phyloP scores from a whole-genome alignment of 495 filamentous ascomycete species.

The Bacidia gigantensis region DNA sequence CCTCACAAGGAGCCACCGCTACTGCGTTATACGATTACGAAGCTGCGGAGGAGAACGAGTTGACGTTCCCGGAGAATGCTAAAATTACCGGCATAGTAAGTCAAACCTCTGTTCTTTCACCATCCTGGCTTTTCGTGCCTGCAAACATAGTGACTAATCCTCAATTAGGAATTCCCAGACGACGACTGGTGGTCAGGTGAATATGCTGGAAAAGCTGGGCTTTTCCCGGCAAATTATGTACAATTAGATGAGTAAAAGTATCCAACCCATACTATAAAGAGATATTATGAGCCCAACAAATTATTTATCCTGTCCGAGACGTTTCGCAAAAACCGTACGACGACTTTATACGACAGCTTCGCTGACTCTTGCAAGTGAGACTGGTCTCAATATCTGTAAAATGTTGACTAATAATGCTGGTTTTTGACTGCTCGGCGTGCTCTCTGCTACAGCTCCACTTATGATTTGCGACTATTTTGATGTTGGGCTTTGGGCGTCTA shows the following conservation, averaged over 20 bases:
- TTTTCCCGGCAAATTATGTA: slow-evolving; percentile 89
- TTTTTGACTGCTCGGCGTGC: too few relatives aligned
- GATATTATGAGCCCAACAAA: not conserved
- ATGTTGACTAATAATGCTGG: too few relatives aligned
- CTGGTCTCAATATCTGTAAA: too few relatives aligned
- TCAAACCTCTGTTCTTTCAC: slow-evolving; percentile 2
- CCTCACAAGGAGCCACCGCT: slow-evolving; percentile 45
- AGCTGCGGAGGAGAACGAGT: slow-evolving; percentile 91
- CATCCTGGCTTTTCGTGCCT: too few relatives aligned
- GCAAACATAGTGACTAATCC: slow-evolving; percentile 10
- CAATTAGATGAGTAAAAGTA: slow-evolving; percentile 41
- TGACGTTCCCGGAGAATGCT: slow-evolving; percentile 84
- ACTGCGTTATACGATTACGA: slow-evolving; percentile 92
- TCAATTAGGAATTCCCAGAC: slow-evolving; percentile 77
- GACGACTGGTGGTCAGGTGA: slow-evolving; percentile 97
- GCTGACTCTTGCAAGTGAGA: too few relatives aligned
- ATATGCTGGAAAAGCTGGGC: slow-evolving; percentile 60
- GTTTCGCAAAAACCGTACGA: too few relatives aligned
- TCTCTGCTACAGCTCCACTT: too few relatives aligned
- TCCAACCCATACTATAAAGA: not conserved
- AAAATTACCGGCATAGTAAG: slow-evolving; percentile 54
- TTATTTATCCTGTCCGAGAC: too few relatives aligned
- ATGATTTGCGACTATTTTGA: too few relatives aligned
- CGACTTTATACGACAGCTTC: too few relatives aligned
- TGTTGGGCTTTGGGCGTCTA: too few relatives aligned